phyloP scores from a whole-genome alignment of 495 filamentous ascomycete species.

The Rhypophila decipiens region DNA sequence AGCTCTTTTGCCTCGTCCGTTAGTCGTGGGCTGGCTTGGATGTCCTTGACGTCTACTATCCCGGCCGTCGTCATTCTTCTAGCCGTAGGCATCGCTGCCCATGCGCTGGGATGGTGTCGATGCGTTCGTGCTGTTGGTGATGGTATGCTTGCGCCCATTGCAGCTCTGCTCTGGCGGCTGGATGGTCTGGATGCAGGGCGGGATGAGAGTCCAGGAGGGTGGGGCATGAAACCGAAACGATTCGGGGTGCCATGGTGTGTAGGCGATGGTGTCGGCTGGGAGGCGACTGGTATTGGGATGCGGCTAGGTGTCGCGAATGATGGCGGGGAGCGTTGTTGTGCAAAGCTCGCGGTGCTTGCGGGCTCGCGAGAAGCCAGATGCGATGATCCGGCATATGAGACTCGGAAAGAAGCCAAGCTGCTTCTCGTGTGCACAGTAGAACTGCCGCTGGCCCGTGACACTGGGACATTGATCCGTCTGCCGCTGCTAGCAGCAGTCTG shows the following conservation, averaged over 20 bases:
- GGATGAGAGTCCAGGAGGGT: too few species aligned
- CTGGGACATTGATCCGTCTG: conserved; percentile 32
- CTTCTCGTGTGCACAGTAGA: conserved; percentile 10
- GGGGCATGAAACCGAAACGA: background rate
- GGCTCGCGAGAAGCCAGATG: conserved; percentile 33
- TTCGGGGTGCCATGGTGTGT: background rate
- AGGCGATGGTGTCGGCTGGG: too few species aligned
- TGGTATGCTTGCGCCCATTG: background rate
- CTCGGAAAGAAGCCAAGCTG: conserved; percentile 22
- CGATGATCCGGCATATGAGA: conserved; percentile 44
- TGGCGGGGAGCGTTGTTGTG: conserved; percentile 36
- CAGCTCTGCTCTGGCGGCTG: conserved; percentile 18
- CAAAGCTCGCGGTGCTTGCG: conserved; percentile 51
- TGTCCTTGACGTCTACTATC: conserved; percentile 18
- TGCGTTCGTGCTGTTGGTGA: conserved; percentile 26
- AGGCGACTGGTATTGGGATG: conserved; percentile 34
- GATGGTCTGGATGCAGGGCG: conserved; percentile 17
- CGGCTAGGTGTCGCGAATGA: conserved; percentile 26
- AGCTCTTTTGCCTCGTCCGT: conserved; percentile 59
- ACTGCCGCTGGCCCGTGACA: conserved; percentile 27
- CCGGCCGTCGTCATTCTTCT: conserved; percentile 8
- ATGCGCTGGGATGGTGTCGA: conserved; percentile 27
- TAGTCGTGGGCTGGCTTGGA: conserved; percentile 36
- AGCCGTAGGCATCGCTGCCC: conserved; percentile 21
- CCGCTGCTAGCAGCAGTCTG: conserved; percentile 15